Conservation (phyloP, 208 protist species). For the Trypanosoma brucei region DNA sequence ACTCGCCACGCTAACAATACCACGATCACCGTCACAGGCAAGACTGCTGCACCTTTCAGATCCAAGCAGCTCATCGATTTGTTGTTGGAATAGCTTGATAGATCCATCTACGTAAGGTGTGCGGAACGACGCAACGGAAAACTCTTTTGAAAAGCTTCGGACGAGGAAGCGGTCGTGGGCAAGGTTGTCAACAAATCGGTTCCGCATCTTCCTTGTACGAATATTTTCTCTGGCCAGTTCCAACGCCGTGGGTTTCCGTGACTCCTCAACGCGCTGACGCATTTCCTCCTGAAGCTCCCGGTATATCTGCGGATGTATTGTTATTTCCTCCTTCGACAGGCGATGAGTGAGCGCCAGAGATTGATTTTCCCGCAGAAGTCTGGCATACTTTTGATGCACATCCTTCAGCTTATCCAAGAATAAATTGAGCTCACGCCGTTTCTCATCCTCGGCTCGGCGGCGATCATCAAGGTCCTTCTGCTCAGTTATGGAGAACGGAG, state of each 20-base stretch:
- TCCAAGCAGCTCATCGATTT: conserved; percentile 64
- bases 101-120: conserved; percentile 56
- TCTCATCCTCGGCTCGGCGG: conserved; percentile 43
- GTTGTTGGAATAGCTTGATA: conserved; percentile 35
- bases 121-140: conserved; percentile 88
- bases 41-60: conserved; percentile 26
- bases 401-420: conserved; percentile 55
- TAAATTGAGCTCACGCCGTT: conserved; percentile 72
- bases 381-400: conserved; percentile 57
- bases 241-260: conserved; percentile 69
- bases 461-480: conserved; percentile 91
- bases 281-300: conserved; percentile 67
- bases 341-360: conserved; percentile 32
- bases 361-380: conserved; percentile 74
- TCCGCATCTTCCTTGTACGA: conserved; percentile 85
- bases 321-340: conserved; percentile 62
- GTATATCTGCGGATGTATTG: conserved; percentile 84
- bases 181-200: conserved; percentile 85
- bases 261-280: conserved; percentile 57
- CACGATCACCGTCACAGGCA: background rate
- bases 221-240: conserved; percentile 76
- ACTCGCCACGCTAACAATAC: background rate
- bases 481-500: conserved; percentile 82
- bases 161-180: conserved; percentile 91
- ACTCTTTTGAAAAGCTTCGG: conserved; percentile 56